Evolutionary conservation across 768 basidiomycete species (phyloP).

Genomic region (Trichaptum fuscoviolaceum): DNA sequence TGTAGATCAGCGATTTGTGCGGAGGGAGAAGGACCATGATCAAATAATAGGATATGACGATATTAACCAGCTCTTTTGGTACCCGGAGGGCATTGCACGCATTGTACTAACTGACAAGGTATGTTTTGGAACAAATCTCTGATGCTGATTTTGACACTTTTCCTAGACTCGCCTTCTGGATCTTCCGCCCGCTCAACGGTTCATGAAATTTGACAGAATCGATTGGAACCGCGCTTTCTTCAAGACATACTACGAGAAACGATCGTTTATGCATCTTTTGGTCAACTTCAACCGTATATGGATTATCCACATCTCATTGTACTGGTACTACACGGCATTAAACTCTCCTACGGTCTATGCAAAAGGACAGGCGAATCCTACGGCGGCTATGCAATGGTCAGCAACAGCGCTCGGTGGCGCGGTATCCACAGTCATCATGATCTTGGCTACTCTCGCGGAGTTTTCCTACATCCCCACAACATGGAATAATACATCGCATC

Average conservation of each 20-base stretch:
- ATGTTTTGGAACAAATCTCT: conserved; percentile 9
- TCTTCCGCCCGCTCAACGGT: conserved; percentile 84
- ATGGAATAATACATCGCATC: conserved; percentile 97
- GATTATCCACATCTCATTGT: conserved; percentile 94
- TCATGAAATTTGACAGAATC: conserved; percentile 94
- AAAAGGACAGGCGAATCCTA: conserved; percentile 42
- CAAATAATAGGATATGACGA: conserved; percentile 98
- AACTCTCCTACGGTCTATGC: conserved; percentile 87
- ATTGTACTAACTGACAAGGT: conserved; percentile 90
- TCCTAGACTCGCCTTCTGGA: conserved; percentile 84
- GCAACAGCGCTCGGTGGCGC: conserved; percentile 93
- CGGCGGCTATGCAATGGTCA: conserved; percentile 85
- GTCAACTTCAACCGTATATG: conserved; percentile 99
- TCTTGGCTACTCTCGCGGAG: conserved; percentile 87
- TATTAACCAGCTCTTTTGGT: conserved; percentile 99
- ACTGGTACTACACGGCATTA: conserved; percentile 94
- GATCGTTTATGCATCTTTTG: conserved; percentile 91
- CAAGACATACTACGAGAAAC: conserved; percentile 98
- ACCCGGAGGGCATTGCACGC: conserved; percentile 94
- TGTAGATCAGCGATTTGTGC: conserved; percentile 89
- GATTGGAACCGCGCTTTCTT: conserved; percentile 97
- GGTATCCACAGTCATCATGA: conserved; percentile 96
- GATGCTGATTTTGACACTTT: conserved; percentile 1
- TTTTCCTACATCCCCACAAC: conserved; percentile 98
- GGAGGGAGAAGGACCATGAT: conserved; percentile 89